These are phyloP conservation scores for Diospyros kaki DNA, from an alignment of 148 eudicot species.

Conservation along the genomic window DNA sequence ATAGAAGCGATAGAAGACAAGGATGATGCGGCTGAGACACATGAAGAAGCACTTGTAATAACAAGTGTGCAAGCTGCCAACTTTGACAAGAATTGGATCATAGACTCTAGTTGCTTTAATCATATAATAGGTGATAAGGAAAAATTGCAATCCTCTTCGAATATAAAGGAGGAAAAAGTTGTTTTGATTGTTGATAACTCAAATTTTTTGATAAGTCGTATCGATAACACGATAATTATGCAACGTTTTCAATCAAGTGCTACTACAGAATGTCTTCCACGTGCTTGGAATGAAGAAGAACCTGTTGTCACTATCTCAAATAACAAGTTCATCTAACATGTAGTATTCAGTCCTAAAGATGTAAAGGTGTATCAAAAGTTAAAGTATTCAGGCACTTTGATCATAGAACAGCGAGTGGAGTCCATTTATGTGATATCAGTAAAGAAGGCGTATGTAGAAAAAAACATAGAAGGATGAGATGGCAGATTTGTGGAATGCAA, in stretches of 20 bases:
- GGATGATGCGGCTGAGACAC: no score
- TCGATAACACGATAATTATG: not conserved
- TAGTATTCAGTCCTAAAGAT: not conserved
- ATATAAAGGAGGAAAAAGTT: not conserved
- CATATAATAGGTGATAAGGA: constrained; percentile 9
- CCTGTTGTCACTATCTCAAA: constrained; percentile 10
- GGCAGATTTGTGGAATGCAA: no score
- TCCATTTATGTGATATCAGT: not conserved
- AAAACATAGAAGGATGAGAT: not conserved
- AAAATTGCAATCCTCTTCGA: not conserved
- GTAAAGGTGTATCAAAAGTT: not conserved
- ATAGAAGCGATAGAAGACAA: no score
- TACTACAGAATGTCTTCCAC: not conserved
- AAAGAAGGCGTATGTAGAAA: not conserved
- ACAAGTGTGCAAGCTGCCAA: not conserved
- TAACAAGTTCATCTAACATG: constrained; percentile 1
- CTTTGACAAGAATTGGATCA: not conserved
- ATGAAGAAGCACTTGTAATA: not conserved
- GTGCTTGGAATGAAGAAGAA: not conserved
- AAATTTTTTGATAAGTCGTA: not conserved
- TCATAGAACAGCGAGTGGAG: not conserved
- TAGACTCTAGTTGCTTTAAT: constrained; percentile 10
- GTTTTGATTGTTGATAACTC: not conserved
- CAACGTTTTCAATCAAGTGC: not conserved
- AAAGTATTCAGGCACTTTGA: not conserved